A percentile compares a stretch with the other conserved stretches of the same genome.
These are phyloP conservation scores for Dendrobium chrysotoxum DNA, from an alignment of 106 monocot species.

Conservation along the genomic window DNA sequence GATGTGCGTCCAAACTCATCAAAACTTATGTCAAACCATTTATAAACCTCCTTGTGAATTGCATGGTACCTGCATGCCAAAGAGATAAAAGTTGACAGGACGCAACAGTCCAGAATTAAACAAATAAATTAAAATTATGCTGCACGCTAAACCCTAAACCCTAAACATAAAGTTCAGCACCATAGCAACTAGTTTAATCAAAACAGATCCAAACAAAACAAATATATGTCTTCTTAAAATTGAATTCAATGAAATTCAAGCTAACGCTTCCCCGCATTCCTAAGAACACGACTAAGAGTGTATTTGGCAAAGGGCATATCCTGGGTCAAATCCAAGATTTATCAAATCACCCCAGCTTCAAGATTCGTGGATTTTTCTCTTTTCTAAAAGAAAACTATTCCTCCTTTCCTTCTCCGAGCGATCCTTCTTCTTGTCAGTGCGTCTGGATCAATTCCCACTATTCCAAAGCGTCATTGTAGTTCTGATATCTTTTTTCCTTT, in stretches of 20 bases:
- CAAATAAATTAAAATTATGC: not conserved
- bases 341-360: not conserved
- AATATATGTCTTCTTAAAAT: not conserved
- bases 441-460: not conserved
- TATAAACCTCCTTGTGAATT: slow-evolving; percentile 79
- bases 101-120: not conserved
- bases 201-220: not conserved
- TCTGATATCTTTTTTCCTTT: not conserved
- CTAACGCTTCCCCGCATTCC: not conserved
- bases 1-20: slow-evolving; percentile 95
- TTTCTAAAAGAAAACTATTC: not conserved
- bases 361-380: not conserved
- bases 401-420: not conserved
- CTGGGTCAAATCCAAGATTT: not conserved
- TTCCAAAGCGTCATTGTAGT: not conserved
- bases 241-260: not conserved
- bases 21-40: slow-evolving; percentile 90
- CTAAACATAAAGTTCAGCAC: not conserved
- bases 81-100: not conserved
- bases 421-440: not conserved
- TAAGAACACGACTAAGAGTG: not conserved
- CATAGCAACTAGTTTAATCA: not conserved
- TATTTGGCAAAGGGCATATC: not conserved
- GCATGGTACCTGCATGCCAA: slow-evolving; percentile 61
- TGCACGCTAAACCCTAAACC: not conserved